These are phyloP conservation scores for Aspergillus sclerotioniger DNA, from an alignment of 495 filamentous ascomycete species.

Conservation along the genomic window DNA sequence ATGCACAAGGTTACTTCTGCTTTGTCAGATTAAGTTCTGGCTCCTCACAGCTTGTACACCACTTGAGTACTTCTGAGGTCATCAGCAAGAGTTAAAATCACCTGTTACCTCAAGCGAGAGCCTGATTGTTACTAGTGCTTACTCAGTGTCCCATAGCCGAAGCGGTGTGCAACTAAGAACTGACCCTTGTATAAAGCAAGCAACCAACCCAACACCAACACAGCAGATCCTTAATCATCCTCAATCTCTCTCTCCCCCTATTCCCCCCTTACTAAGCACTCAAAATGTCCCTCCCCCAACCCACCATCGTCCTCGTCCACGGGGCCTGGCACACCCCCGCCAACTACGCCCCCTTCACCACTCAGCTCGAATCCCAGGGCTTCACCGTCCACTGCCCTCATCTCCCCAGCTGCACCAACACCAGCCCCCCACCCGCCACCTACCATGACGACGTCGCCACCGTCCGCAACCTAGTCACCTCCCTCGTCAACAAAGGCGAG, in stretches of 20 bases:
- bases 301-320: constrained; percentile 40
- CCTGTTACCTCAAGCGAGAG: no score
- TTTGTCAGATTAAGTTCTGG: no score
- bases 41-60: no score
- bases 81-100: no score
- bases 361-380: constrained; percentile 27
- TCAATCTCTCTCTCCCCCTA: background rate
- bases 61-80: no score
- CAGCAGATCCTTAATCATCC: background rate
- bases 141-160: no score
- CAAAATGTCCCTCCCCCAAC: constrained; percentile 10
- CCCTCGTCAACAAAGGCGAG: constrained; percentile 26
- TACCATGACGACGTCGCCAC: constrained; percentile 27
- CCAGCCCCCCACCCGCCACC: constrained; percentile 22
- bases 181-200: no score
- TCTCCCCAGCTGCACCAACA: constrained; percentile 32
- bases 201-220: background rate
- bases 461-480: constrained; percentile 22
- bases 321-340: constrained; percentile 43
- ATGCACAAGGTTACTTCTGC: no score
- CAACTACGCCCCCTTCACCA: constrained; percentile 34
- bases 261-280: background rate
- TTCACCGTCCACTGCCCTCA: constrained; percentile 36
- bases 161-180: no score
- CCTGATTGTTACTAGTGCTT: no score